Evolutionary conservation across 2,329 filamentous ascomycete species (phyloP), one percentile per base, ranked within the genome.

Genomic region (Tetracladium maxilliforme): DNA sequence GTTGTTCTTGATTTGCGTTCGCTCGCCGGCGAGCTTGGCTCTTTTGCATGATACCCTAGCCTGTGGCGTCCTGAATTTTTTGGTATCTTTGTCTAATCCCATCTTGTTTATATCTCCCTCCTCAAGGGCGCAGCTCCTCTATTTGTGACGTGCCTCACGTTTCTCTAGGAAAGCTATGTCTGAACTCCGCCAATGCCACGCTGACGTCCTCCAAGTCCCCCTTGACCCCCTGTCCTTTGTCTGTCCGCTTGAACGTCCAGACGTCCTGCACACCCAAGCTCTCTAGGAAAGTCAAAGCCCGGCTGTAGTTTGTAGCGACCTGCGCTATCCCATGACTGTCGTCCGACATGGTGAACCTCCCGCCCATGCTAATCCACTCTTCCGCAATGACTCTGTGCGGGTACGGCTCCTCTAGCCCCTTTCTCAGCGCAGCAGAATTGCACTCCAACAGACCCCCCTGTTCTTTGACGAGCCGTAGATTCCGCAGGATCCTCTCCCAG

Each of bases 251-350:
- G 11, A 19, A 11, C 5, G 61, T 68, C 63, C 64, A 75, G 3
- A 90, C 54, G 30, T 70, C 58, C 16, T 52, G 43, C 14, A 87
- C 69, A 5, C 72, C 74, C 9, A 82, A 52, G 30, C 56, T 61
- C 34, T 70, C 62, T 28, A 92, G 54, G 46, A 80, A 93, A 2
- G 67, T 59, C 30, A 92, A 51, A 5, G 79, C 70, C 20, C 66
- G 67, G 22, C 48, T 44, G 53, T 90, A 95, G 45, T 92, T 87
- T 25, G 82, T 74, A n/a, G 74, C 83, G 5, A 98, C 65, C 45
- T 98, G 87, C 3, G 68, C 77, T 30, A 83, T 66, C 19, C 81
- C 81, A 54, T 98, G 90, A 47, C 84, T 93, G 51, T 98, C 90
- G 48, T 98, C 90, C 6, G 82, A 93, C 39, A 98, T 64, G 26